Conservation (phyloP, 177 flowering plant species). For the Viscum album region DNA sequence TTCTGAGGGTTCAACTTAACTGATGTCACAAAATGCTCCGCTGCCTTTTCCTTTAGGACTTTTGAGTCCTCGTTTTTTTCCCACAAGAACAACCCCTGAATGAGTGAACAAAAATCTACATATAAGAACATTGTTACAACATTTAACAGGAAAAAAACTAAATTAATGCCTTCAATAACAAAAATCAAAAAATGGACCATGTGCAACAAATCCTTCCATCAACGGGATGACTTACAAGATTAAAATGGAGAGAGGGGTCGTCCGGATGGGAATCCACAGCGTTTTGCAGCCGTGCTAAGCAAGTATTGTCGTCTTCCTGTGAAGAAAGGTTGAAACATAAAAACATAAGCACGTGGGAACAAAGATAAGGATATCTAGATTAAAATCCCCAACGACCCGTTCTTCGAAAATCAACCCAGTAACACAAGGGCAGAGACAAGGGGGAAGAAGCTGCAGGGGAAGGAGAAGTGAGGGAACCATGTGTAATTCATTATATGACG, state of each 20-base stretch:
- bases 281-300: slow-evolving; percentile 27
- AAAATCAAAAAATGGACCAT: not conserved
- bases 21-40: slow-evolving; percentile 62
- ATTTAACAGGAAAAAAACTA: not conserved
- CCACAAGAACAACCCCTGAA: slow-evolving; percentile 40
- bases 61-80: slow-evolving; percentile 22
- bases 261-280: slow-evolving; percentile 37
- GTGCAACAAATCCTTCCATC: not conserved
- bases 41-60: slow-evolving; percentile 46
- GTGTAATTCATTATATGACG: too few species aligned
- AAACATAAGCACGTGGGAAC: not conserved
- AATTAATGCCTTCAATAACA: not conserved
- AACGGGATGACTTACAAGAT: slow-evolving; percentile 26
- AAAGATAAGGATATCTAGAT: not conserved
- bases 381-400: too few species aligned
- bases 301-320: slow-evolving; percentile 26
- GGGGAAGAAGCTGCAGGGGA: too few species aligned
- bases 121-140: not conserved
- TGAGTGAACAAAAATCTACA: slow-evolving; percentile 11
- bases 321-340: slow-evolving; percentile 5
- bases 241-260: slow-evolving; percentile 45
- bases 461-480: too few species aligned
- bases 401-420: too few species aligned
- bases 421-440: too few species aligned
- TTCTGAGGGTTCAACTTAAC: slow-evolving; percentile 69